phyloP scores from a whole-genome alignment of 1,284 basidiomycete species.

The Marasmius fiardii region DNA sequence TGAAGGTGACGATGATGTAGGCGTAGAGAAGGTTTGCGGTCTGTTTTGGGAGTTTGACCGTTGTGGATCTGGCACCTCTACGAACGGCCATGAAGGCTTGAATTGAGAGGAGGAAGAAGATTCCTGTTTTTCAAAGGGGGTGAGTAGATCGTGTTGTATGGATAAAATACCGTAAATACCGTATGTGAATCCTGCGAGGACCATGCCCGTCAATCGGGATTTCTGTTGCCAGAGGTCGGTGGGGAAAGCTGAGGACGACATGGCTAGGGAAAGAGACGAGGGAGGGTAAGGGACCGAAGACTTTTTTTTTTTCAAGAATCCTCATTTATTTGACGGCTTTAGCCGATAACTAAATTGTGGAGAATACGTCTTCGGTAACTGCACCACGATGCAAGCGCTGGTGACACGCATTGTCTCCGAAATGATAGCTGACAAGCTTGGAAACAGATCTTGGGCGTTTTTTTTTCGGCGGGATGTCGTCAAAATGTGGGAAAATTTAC shows the following conservation, averaged over 20 bases:
- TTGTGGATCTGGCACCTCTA: slow-evolving; percentile 23
- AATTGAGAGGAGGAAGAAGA: slow-evolving; percentile 5
- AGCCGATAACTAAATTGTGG: too few species aligned
- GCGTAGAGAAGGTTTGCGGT: slow-evolving; percentile 1
- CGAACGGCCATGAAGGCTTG: background rate
- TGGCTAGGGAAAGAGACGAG: background rate
- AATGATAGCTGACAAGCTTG: too few species aligned
- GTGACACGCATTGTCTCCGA: too few species aligned
- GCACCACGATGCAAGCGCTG: too few species aligned
- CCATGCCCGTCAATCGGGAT: slow-evolving; percentile 2
- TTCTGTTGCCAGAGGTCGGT: background rate
- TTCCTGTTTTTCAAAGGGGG: background rate
- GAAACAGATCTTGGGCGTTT: too few species aligned
- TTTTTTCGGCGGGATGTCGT: too few species aligned
- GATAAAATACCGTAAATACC: background rate
- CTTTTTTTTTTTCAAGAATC: too few species aligned
- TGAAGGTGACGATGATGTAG: slow-evolving; percentile 25
- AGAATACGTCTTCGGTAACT: too few species aligned
- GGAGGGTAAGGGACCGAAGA: background rate
- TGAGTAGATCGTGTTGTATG: background rate
- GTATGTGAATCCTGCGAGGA: slow-evolving; percentile 1
- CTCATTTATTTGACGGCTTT: too few species aligned
- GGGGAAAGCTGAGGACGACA: background rate
- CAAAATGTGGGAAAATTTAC: too few species aligned
- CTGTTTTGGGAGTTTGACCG: background rate